Evolutionary conservation across 2,329 filamentous ascomycete genomes (phyloP).

Genomic region (Penicillium sp.): DNA sequence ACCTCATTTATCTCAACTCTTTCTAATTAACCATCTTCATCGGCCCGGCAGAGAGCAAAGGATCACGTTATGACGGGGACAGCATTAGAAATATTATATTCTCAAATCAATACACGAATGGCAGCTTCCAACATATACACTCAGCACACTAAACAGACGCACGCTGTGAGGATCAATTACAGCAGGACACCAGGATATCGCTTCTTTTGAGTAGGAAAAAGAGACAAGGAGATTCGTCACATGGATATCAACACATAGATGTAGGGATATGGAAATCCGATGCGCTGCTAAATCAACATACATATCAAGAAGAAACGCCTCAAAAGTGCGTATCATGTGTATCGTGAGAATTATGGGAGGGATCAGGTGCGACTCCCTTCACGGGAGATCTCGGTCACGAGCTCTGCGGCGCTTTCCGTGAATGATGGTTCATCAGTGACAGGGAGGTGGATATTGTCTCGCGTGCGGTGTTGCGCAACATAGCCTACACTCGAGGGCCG

Average conservation of each 20-base stretch:
- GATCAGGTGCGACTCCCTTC: slow-evolving; percentile 17
- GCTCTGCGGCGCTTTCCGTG: slow-evolving; percentile 50
- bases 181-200: slow-evolving; percentile 16
- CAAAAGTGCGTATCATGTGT: slow-evolving; percentile 10
- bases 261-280: slow-evolving; percentile 1
- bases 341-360: slow-evolving; percentile 3
- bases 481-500: slow-evolving; percentile 57
- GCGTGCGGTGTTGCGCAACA: slow-evolving; percentile 54
- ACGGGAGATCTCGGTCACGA: slow-evolving; percentile 42
- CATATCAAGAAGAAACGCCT: slow-evolving; percentile 10
- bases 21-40: background rate
- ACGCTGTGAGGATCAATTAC: background rate
- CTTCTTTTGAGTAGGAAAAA: slow-evolving; percentile 13
- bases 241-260: slow-evolving; percentile 24
- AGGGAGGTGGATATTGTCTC: slow-evolving; percentile 53
- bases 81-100: slow-evolving; percentile 21
- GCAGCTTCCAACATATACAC: slow-evolving; percentile 25
- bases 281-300: slow-evolving; percentile 18
- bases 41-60: background rate
- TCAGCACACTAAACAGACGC: background rate
- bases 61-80: background rate
- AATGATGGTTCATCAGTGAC: slow-evolving; percentile 44
- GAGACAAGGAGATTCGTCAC: slow-evolving; percentile 29
- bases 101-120: slow-evolving; percentile 25
- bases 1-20: background rate